Evolutionary conservation across 202 grass and related monocot species (phyloP).

Genomic region (Saccharum hybrid): DNA sequence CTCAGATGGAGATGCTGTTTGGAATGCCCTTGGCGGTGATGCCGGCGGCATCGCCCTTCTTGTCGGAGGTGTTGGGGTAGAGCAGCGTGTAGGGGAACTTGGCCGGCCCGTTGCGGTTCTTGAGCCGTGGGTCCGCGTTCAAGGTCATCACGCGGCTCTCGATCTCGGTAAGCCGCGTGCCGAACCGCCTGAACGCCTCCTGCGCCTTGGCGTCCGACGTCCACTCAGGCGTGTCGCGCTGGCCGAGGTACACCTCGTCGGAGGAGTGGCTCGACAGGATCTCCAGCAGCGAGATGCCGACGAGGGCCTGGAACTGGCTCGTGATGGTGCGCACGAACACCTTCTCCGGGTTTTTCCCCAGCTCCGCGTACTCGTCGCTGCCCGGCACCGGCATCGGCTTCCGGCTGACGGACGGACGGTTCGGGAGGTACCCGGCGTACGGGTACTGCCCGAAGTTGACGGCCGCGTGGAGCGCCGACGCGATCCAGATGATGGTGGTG

Average conservation of each 20-base stretch:
- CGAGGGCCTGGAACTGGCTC: background rate
- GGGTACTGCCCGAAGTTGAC: constrained; percentile 24
- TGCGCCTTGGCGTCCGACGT: constrained; percentile 25
- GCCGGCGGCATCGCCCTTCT: background rate
- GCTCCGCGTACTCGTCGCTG: constrained; percentile 42
- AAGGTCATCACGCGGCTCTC: background rate
- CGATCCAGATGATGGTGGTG: constrained; percentile 76
- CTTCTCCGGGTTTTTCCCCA: constrained; percentile 33
- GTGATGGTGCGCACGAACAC: constrained; percentile 61
- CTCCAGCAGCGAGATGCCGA: constrained; percentile 4
- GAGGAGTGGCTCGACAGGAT: constrained; percentile 7
- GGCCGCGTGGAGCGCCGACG: constrained; percentile 38
- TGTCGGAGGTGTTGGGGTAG: constrained; percentile 24
- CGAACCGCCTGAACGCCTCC: constrained; percentile 5
- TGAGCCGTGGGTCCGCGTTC: background rate
- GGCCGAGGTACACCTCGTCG: constrained; percentile 21
- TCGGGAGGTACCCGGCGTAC: constrained; percentile 44
- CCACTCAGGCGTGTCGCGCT: constrained; percentile 28
- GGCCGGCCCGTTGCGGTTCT: constrained; percentile 1
- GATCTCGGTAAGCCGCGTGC: background rate
- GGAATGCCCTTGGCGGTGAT: constrained; percentile 34
- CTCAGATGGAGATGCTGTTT: constrained; percentile 38
- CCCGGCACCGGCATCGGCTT: constrained; percentile 51
- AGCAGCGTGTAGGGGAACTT: constrained; percentile 17
- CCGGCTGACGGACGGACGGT: constrained; percentile 56